Evolutionary conservation across 495 filamentous ascomycete species (phyloP).

Genomic region (Talaromyces liani): DNA sequence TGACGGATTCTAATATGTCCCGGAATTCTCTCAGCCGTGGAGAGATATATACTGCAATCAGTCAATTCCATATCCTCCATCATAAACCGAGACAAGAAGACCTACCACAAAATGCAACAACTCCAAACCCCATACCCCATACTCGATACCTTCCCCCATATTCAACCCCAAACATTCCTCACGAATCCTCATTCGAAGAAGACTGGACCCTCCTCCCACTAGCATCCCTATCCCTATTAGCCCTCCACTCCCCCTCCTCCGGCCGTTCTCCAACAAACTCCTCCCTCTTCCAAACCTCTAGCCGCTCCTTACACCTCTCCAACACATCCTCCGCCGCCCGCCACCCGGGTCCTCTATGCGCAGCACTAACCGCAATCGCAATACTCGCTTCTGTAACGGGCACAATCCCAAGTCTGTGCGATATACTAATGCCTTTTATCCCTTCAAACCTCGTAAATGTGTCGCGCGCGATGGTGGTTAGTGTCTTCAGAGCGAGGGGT

Average conservation of each 20-base stretch:
- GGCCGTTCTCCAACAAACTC: constrained; percentile 64
- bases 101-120: neutral
- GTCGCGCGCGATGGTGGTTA: constrained; percentile 57
- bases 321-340: constrained; percentile 81
- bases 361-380: constrained; percentile 75
- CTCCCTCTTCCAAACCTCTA: constrained; percentile 96
- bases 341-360: constrained; percentile 88
- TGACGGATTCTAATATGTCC: too few species aligned
- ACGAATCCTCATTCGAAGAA: neutral
- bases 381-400: constrained; percentile 90
- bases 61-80: neutral
- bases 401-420: constrained; percentile 80
- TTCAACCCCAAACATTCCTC: too few species aligned
- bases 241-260: constrained; percentile 82
- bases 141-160: neutral
- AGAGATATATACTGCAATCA: neutral
- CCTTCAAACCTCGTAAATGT: constrained; percentile 36
- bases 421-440: constrained; percentile 65
- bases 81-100: neutral
- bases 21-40: neutral
- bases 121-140: neutral
- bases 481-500: constrained; percentile 66
- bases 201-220: constrained; percentile 28
- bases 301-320: constrained; percentile 74
- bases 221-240: constrained; percentile 69